A percentile compares a stretch with the other conserved stretches of the same genome.
These are phyloP conservation scores for Sporothrix mexicana DNA, from an alignment of 2,329 filamentous ascomycete genomes.

Conservation along the genomic window DNA sequence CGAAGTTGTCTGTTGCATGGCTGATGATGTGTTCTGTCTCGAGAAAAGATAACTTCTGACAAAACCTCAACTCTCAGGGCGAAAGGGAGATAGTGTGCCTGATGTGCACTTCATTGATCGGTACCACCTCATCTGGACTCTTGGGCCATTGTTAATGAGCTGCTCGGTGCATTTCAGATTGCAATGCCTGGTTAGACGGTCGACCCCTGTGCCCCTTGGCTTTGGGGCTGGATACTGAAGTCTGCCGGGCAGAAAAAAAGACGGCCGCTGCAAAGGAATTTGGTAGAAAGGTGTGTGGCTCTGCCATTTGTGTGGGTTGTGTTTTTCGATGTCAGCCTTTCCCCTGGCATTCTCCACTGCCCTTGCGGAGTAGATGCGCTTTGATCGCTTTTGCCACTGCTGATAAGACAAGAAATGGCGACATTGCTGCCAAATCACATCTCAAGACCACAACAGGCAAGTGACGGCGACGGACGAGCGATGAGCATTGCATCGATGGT, in stretches of 20 bases:
- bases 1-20: too few relatives aligned
- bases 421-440: background rate
- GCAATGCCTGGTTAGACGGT: background rate
- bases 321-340: constrained; percentile 13
- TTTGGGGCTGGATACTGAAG: background rate
- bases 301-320: background rate
- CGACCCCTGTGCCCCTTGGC: background rate
- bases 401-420: constrained; percentile 7
- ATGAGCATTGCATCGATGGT: constrained; percentile 12
- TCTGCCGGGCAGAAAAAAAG: background rate
- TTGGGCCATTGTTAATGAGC: background rate
- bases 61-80: too few relatives aligned
- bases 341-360: constrained; percentile 2
- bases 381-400: constrained; percentile 15
- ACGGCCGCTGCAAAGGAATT: background rate
- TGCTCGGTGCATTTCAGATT: constrained; percentile 11
- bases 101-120: background rate
- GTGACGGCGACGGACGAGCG: background rate
- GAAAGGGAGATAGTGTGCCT: too few relatives aligned
- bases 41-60: background rate
- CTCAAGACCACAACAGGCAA: constrained; percentile 12
- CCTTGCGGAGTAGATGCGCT: constrained; percentile 14
- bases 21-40: background rate
- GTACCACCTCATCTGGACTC: background rate
- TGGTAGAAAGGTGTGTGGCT: background rate